Percentiles rank a stretch among this genome's conserved stretches.
These are phyloP conservation scores for Rhizopogon vulgaris DNA, from an alignment of 768 basidiomycete genomes.

Conservation along the genomic window DNA sequence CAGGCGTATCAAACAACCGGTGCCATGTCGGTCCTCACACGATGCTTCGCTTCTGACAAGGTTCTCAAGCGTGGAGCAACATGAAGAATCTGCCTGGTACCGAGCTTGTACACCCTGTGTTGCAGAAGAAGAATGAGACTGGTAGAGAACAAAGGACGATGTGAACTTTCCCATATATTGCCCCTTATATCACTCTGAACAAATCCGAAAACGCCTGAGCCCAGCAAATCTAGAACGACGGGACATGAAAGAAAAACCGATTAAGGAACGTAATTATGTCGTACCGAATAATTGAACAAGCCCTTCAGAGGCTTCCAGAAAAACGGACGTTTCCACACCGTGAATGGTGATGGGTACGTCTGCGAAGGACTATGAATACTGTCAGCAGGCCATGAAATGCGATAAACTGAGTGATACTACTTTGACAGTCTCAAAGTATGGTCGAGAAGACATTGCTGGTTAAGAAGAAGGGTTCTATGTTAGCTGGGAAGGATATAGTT, in stretches of 20 bases:
- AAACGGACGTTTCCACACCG: constrained; percentile 75
- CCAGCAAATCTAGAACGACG: constrained; percentile 50
- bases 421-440: constrained; percentile 66
- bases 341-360: constrained; percentile 71
- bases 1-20: constrained; percentile 58
- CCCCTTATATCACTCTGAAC: constrained; percentile 64
- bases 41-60: constrained; percentile 48
- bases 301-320: constrained; percentile 87
- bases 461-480: constrained; percentile 2
- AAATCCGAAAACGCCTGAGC: constrained; percentile 65
- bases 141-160: constrained; percentile 5
- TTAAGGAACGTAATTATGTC: constrained; percentile 14
- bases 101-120: constrained; percentile 60
- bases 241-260: constrained; percentile 5
- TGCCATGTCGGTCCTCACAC: constrained; percentile 42
- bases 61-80: constrained; percentile 52
- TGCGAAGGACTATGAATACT: constrained; percentile 63
- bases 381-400: background rate
- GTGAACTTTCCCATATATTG: constrained; percentile 52
- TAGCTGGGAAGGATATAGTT: constrained; percentile 6
- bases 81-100: constrained; percentile 35
- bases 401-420: constrained; percentile 24
- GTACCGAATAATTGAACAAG: constrained; percentile 68
- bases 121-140: constrained; percentile 2
- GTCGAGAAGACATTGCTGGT: constrained; percentile 26